These are phyloP conservation scores for Alternaria sp. DNA, from an alignment of 2,329 filamentous ascomycete genomes.

Conservation along the genomic window DNA sequence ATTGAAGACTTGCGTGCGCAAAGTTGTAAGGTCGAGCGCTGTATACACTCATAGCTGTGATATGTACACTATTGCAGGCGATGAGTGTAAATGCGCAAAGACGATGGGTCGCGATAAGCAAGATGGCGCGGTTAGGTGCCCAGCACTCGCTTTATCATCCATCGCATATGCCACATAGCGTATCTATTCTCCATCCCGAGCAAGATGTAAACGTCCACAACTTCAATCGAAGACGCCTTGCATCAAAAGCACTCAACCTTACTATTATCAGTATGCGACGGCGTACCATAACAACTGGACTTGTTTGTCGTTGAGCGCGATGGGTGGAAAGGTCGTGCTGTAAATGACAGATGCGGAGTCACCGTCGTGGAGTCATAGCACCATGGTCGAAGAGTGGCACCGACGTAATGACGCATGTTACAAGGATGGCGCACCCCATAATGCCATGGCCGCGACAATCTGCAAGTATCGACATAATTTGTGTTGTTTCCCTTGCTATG, in stretches of 20 bases:
- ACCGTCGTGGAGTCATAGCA: not conserved
- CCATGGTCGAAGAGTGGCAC: not conserved
- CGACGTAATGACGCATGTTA: not conserved
- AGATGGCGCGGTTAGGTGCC: not conserved
- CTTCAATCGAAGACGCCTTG: not conserved
- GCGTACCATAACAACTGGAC: not conserved
- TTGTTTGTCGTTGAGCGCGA: not conserved
- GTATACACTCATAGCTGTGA: not conserved
- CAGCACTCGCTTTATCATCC: not conserved
- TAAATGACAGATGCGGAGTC: not conserved
- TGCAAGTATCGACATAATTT: too few relatives aligned
- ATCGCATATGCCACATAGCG: rapidly evolving
- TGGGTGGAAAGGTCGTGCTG: not conserved
- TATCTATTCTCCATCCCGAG: not conserved
- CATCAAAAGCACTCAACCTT: not conserved
- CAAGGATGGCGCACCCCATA: too few relatives aligned
- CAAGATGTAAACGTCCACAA: not conserved
- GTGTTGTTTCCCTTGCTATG: too few relatives aligned
- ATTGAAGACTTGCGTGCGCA: too few relatives aligned
- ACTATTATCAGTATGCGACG: not conserved
- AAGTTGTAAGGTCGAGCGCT: not conserved
- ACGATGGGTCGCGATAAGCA: not conserved
- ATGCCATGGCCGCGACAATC: too few relatives aligned
- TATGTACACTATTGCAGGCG: too few relatives aligned
- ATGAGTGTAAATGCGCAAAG: not conserved